These are phyloP conservation scores for Misopates orontium DNA, from an alignment of 257 asterid species.

Conservation along the genomic window DNA sequence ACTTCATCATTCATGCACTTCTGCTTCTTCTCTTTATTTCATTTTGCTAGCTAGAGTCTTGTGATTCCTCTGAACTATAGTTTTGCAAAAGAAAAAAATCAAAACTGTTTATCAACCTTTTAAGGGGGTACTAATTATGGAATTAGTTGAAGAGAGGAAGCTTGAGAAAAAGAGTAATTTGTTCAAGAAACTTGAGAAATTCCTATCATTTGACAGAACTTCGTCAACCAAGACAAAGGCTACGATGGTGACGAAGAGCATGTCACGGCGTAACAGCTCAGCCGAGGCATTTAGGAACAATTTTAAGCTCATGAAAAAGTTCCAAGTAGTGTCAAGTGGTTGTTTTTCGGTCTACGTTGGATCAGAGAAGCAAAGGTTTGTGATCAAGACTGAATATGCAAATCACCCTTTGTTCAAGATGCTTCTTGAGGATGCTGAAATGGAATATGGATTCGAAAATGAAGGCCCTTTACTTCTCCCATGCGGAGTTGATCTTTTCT, in stretches of 20 bases:
- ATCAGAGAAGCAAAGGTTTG: constrained; percentile 44
- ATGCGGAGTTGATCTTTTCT: constrained; percentile 48
- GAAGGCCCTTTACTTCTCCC: constrained; percentile 65
- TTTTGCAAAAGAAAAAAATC: too few relatives aligned
- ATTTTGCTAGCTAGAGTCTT: background rate
- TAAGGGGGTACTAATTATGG: constrained; percentile 46
- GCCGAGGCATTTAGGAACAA: too few relatives aligned
- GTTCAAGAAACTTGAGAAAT: constrained; percentile 30
- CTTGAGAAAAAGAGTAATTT: constrained; percentile 25
- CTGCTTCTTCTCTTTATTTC: too few relatives aligned
- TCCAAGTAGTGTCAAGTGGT: constrained; percentile 42
- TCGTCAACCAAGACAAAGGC: background rate
- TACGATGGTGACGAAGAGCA: constrained; percentile 17
- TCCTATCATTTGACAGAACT: constrained; percentile 6
- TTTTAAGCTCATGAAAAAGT: too few relatives aligned
- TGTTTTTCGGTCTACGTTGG: constrained; percentile 64
- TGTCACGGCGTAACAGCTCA: constrained; percentile 27
- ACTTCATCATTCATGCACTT: too few relatives aligned
- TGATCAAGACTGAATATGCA: constrained; percentile 43
- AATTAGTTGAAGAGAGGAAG: background rate
- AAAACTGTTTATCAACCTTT: constrained; percentile 44
- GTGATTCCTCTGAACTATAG: constrained; percentile 38
- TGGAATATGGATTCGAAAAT: constrained; percentile 51
- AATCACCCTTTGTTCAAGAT: constrained; percentile 56
- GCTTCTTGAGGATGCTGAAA: constrained; percentile 66